Percentiles rank a stretch among this genome's conserved stretches.
These are phyloP conservation scores for Epichloe amarillans DNA, from an alignment of 2,329 filamentous ascomycete species.

Conservation along the genomic window DNA sequence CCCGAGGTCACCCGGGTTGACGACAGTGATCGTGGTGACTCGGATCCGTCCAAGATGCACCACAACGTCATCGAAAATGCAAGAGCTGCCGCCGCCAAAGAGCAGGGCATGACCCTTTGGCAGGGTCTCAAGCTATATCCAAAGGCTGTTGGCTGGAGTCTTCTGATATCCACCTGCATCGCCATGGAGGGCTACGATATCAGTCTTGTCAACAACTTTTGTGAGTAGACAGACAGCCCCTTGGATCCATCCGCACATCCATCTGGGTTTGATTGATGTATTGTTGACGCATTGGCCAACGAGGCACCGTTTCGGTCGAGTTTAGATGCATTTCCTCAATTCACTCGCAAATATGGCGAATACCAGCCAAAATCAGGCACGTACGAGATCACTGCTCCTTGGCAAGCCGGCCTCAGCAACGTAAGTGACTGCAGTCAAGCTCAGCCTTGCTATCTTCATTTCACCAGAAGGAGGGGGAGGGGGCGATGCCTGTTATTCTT, in stretches of 20 bases:
- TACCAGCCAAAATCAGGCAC: slow-evolving; percentile 25
- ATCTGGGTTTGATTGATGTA: too few relatives aligned
- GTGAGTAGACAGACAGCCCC: slow-evolving; percentile 18
- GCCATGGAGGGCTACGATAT: slow-evolving; percentile 87
- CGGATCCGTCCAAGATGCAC: slow-evolving; percentile 14
- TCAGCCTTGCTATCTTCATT: not conserved
- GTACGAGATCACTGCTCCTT: slow-evolving; percentile 44
- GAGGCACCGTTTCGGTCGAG: slow-evolving; percentile 3
- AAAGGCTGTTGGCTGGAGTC: slow-evolving; percentile 71
- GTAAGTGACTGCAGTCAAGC: slow-evolving; percentile 15
- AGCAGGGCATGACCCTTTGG: slow-evolving; percentile 56
- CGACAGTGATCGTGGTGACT: slow-evolving; percentile 9
- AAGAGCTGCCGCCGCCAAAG: slow-evolving; percentile 40
- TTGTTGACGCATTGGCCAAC: not conserved
- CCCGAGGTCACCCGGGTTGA: slow-evolving; percentile 5
- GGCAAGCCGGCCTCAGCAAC: slow-evolving; percentile 50
- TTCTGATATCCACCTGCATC: slow-evolving; percentile 82
- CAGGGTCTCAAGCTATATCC: slow-evolving; percentile 75
- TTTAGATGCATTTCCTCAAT: slow-evolving; percentile 39
- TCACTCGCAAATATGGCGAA: slow-evolving; percentile 44
- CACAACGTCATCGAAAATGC: slow-evolving; percentile 21
- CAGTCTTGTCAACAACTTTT: slow-evolving; percentile 71
- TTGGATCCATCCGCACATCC: too few relatives aligned
- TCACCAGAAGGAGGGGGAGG: too few relatives aligned
- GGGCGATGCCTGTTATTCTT: not conserved